phyloP scores from a whole-genome alignment of 2,329 filamentous ascomycete species.

The Cytospora piceicola region DNA sequence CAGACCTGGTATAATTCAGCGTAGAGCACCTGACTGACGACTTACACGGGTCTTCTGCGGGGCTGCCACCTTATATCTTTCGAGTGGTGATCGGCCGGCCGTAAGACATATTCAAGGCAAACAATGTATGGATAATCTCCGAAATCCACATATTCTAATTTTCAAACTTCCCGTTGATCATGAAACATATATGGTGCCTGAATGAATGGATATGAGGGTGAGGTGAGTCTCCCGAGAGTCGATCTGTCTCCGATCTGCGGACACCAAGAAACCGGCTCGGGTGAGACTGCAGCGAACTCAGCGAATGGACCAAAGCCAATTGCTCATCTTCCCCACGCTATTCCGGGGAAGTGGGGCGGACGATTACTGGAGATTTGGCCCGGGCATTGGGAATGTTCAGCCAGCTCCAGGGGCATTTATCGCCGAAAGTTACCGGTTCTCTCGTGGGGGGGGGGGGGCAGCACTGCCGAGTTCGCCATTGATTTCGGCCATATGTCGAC shows the following conservation, averaged over 20 bases:
- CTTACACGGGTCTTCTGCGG: background rate
- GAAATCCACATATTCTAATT: no score
- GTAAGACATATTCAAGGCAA: no score
- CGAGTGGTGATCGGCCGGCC: no score
- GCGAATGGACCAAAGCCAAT: constrained; percentile 25
- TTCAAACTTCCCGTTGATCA: no score
- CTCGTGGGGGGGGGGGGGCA: background rate
- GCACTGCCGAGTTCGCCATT: background rate
- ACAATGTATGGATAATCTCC: no score
- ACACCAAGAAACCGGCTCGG: constrained; percentile 6
- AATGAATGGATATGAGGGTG: no score
- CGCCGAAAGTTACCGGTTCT: constrained; percentile 22
- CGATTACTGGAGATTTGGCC: no score
- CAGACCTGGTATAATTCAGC: no score
- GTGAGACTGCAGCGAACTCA: constrained; percentile 8
- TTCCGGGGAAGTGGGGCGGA: constrained; percentile 24
- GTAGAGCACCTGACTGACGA: background rate
- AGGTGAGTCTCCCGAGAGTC: background rate
- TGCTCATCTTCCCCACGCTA: constrained; percentile 25
- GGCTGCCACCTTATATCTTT: no score
- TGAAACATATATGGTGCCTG: no score
- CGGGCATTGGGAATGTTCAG: background rate
- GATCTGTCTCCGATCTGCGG: constrained; percentile 14
- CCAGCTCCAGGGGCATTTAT: constrained; percentile 13
- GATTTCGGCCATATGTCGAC: constrained; percentile 1